Evolutionary conservation across 305 asterid genomes (phyloP).

Genomic region (Solanum hybrid): DNA sequence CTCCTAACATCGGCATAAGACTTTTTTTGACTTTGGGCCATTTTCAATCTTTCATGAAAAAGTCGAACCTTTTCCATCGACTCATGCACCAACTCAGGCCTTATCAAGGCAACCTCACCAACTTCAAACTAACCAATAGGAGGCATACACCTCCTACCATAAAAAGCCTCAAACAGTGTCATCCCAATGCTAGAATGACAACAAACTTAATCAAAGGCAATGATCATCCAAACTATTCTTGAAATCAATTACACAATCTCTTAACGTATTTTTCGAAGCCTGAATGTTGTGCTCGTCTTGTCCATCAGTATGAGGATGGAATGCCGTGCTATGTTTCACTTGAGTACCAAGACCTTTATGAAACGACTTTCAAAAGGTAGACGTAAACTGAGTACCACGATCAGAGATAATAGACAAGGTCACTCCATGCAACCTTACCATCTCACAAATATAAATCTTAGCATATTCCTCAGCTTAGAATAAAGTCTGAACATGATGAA

Average conservation of each 20-base stretch:
- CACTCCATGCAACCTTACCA: background rate
- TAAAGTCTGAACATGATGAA: too few species aligned
- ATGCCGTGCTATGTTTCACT: background rate
- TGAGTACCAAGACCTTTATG: background rate
- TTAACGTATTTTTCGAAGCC: background rate
- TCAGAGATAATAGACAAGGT: background rate
- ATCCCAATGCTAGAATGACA: background rate
- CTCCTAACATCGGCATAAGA: background rate
- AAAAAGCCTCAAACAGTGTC: background rate
- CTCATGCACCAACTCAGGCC: background rate
- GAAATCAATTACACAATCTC: background rate
- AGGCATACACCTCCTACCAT: background rate
- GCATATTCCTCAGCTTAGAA: background rate
- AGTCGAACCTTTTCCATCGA: background rate
- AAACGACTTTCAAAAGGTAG: background rate
- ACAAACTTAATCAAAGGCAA: background rate
- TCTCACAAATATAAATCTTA: background rate
- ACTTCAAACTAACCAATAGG: background rate
- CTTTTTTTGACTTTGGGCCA: background rate
- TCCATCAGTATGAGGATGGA: background rate
- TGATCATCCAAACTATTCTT: background rate
- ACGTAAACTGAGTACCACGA: background rate
- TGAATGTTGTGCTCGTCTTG: background rate
- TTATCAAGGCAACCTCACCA: background rate
- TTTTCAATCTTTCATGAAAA: background rate